Base-by-base conservation (phyloP, 1,284 basidiomycete species). In the Agaricales sp. region DNA sequence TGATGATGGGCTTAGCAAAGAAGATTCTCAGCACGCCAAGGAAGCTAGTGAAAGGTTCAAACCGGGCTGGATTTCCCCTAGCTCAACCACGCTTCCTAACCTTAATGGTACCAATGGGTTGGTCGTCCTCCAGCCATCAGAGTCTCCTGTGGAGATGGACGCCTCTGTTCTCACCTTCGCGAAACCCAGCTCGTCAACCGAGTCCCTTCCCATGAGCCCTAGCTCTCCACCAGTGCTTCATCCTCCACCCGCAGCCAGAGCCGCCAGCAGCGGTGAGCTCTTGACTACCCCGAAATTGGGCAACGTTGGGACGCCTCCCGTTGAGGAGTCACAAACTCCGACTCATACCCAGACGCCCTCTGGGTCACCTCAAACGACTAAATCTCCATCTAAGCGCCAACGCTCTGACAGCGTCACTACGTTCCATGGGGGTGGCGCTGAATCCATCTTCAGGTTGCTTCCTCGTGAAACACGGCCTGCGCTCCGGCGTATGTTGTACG, bases 371-470 rank as follows among this genome's bases (percentile, higher is more conserved):
- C 13, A 41, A 16, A 57, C 56, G 46, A 56, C 56, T 24, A 53
- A 55, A 50, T 51, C 60, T 25, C 54, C 59, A 16, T 61, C 60
- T 53, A 59, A 67, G 50, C 70, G 83, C 54, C 59, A 74, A 55
- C 72, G 82, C 56, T 68, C 77, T 49, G 75, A 80, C 63, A 75
- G 77, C 60, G 74, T 86, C 54, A 68, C 75, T 50, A 91, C 92
- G n/a, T 86, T 82, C 75, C 75, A 86, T 63, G 75, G 69, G n/a
- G 89, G 86, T 39, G 89, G 90, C 4, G 86, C 91, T n/a, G 95
- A 99, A 66, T 93, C 90, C 24, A 96, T 99, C 62, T 99, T 99
- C 77, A 81, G 93, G n/a, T 74, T 99, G 3, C 73, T 99, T 18
- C 95, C 95, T 3, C 85, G 95, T 52, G 95, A 98, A 68, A 85